Base-by-base conservation (phyloP, 345 rosid species). In the Viola odorata region DNA sequence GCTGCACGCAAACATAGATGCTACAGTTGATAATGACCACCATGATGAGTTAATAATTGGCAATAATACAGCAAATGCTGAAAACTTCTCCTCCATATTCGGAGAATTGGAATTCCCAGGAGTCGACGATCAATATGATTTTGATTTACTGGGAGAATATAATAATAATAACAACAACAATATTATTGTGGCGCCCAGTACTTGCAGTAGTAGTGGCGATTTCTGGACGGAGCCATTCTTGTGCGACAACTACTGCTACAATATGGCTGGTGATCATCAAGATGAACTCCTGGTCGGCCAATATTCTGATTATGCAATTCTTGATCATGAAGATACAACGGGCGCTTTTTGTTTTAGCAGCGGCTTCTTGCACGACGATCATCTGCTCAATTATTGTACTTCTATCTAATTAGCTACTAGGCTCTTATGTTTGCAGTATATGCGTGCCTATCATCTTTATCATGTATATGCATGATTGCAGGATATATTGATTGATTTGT, bases 201-300 rank as follows among this genome's bases (percentile, higher is more conserved):
- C 32, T 23, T 23, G 32, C 32, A 23, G 32, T 23, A n/a, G n/a
- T 0, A 39, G 49, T 38, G 79, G 75, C 16, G 53, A 62, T 58
- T 77, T 77, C 63, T 80, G 84, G 84, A 74, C 80, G 13, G 84
- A 80, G 50, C 81, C 81, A 0, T 74, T 80, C 59, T n/a, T 69
- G 49, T 12, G 50, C 0, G 75, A 77, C 50, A 63, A 63, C 57
- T 57, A 14, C 38, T 58, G 13, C 45, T 23, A 23, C 32, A 23
- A 23, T 23, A 23, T 23, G 32, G 32, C 32, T 0, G 32, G 32
- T 23, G 32, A 23, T n/a, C n/a, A n/a, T n/a, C n/a, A n/a, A 2
- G 32, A 23, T 23, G 32, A 23, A 0, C 32, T 23, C 32, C 32
- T 23, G 14, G 41, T 48, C 41, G 59, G 59, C 15, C 50, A 23